phyloP scores from a whole-genome alignment of 345 rosid species.

The Pelargonium nanum region DNA sequence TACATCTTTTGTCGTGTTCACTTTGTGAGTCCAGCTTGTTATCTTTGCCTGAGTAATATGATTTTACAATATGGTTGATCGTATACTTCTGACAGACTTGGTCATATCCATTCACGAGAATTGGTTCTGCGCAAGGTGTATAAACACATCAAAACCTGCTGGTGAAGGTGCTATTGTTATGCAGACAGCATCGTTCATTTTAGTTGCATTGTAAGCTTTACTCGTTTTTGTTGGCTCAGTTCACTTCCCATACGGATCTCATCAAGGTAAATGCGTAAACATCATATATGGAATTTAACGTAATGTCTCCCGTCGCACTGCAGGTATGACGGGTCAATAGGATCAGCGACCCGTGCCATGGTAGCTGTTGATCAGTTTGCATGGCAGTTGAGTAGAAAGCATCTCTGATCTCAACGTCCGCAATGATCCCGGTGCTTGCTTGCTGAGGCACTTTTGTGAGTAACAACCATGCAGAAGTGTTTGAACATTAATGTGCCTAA shows the following conservation, averaged over 20 bases:
- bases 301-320: not conserved
- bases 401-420: not conserved
- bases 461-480: not conserved
- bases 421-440: not conserved
- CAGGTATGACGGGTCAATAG: constrained; percentile 75
- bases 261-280: not conserved
- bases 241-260: not conserved
- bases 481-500: no score
- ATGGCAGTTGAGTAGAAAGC: constrained; percentile 22
- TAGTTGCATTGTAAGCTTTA: constrained; percentile 62
- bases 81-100: constrained; percentile 33
- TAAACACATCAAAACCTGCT: constrained; percentile 45
- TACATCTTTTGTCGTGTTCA: no score
- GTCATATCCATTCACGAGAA: constrained; percentile 71
- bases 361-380: constrained; percentile 57
- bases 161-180: constrained; percentile 83
- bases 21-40: no score
- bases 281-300: no score
- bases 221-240: not conserved
- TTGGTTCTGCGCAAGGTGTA: constrained; percentile 75
- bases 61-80: not conserved
- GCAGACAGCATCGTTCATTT: constrained; percentile 50
- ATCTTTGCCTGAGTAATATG: no score
- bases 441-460: not conserved
- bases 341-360: constrained; percentile 64